These are phyloP conservation scores for Trichophyton mentagrophytes DNA, from an alignment of 2,329 filamentous ascomycete genomes.

Conservation along the genomic window DNA sequence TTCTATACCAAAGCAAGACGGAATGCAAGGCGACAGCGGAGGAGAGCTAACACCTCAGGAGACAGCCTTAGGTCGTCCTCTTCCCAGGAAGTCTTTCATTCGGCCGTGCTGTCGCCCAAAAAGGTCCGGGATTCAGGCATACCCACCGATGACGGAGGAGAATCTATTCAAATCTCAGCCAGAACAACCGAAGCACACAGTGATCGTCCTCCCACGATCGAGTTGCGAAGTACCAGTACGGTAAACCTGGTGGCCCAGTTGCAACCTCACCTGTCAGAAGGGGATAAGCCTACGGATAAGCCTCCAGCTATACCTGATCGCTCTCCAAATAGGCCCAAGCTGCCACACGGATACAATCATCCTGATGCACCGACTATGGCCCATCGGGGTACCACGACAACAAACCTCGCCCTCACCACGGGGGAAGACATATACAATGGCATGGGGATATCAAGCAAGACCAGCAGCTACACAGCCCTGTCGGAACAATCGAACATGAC, in stretches of 20 bases:
- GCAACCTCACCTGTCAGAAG: not conserved
- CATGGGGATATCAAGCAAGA: slow-evolving; percentile 16
- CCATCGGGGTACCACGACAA: not conserved
- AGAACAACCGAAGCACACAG: not conserved
- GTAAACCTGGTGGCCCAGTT: not conserved
- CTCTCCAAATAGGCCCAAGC: not conserved
- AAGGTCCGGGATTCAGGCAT: not conserved
- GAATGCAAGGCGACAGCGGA: not conserved
- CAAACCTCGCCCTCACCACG: not conserved
- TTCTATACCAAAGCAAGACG: slow-evolving; percentile 8
- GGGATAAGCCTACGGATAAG: not conserved
- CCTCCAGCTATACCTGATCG: not conserved
- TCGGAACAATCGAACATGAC: slow-evolving; percentile 24
- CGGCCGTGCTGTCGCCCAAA: not conserved
- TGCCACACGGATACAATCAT: no score
- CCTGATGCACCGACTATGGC: not conserved
- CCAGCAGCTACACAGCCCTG: slow-evolving; percentile 22
- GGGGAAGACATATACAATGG: not conserved
- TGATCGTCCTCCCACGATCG: not conserved
- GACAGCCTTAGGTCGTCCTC: not conserved
- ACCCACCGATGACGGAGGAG: not conserved
- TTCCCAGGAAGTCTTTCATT: not conserved
- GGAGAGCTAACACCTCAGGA: not conserved
- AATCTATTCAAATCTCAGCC: not conserved
- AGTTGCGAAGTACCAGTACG: not conserved